Conservation (phyloP, 352 stramenopile species). For the Phytophthora lateralis region DNA sequence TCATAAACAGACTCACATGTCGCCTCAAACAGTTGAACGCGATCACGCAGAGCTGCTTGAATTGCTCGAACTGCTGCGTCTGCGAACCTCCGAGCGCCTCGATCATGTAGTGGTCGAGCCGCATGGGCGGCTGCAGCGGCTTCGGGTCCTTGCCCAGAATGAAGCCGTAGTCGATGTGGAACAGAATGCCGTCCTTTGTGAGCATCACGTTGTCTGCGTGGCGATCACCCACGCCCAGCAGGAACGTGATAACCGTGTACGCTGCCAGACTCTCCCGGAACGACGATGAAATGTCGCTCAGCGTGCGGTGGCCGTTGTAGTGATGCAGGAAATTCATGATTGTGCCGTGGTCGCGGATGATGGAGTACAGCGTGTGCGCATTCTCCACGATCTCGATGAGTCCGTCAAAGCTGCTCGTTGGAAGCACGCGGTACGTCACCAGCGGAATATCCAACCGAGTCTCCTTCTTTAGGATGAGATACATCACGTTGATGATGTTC, state of each 20-base stretch:
- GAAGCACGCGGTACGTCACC: constrained; percentile 87
- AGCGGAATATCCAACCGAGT: constrained; percentile 80
- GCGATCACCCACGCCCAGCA: constrained; percentile 98
- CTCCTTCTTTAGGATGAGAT: constrained; percentile 86
- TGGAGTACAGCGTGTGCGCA: constrained; percentile 83
- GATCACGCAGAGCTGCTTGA: constrained; percentile 88
- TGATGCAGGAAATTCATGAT: constrained; percentile 89
- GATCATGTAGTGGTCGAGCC: constrained; percentile 94
- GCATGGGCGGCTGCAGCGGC: constrained; percentile 96
- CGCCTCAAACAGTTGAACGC: constrained; percentile 87
- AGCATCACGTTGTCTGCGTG: constrained; percentile 99
- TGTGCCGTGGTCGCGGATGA: constrained; percentile 81
- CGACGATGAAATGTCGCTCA: constrained; percentile 86
- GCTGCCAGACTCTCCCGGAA: constrained; percentile 94
- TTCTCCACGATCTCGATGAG: constrained; percentile 90
- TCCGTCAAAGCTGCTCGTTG: constrained; percentile 83
- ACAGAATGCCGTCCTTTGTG: constrained; percentile 95
- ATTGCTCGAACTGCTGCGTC: constrained; percentile 82
- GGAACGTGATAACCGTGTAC: constrained; percentile 99
- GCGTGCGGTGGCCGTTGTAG: constrained; percentile 83
- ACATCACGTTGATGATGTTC: constrained; percentile 92
- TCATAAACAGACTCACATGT: constrained; percentile 88
- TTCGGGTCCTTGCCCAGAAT: constrained; percentile 99
- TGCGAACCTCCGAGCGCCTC: constrained; percentile 81
- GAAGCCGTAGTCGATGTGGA: constrained; percentile 99